Evolutionary conservation across 805 yeast species (phyloP).

Genomic region (Suhomyces vadensis): DNA sequence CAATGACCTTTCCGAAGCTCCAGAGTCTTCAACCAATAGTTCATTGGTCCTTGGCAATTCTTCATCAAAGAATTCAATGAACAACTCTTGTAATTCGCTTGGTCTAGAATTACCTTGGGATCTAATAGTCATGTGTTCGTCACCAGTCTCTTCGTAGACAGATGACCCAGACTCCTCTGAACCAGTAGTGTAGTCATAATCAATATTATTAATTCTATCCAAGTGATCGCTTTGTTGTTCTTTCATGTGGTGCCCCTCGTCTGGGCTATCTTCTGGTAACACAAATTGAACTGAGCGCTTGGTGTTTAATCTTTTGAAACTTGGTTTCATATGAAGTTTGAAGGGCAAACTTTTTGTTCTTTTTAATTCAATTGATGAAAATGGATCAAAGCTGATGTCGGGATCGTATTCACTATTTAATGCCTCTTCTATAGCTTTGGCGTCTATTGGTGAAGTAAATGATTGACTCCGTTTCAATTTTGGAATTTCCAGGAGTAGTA

Average conservation of each 20-base stretch:
- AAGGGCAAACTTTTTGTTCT: constrained; percentile 12
- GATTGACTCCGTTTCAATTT: constrained; percentile 8
- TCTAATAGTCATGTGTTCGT: background rate
- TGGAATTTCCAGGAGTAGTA: constrained; percentile 2
- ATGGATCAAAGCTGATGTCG: constrained; percentile 16
- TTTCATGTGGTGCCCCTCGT: too few relatives aligned
- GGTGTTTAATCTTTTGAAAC: background rate
- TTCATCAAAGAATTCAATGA: background rate
- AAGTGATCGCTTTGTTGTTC: too few relatives aligned
- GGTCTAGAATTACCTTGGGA: background rate
- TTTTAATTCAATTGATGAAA: constrained; percentile 10
- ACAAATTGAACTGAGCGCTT: constrained; percentile 10
- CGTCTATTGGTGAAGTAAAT: constrained; percentile 3
- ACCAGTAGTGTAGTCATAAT: background rate
- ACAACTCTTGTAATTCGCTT: background rate
- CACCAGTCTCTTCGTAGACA: background rate
- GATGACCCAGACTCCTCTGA: background rate
- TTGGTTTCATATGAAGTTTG: background rate
- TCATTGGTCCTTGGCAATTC: background rate
- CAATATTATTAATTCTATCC: background rate
- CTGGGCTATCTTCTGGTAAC: background rate
- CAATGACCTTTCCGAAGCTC: background rate
- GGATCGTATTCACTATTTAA: constrained; percentile 5
- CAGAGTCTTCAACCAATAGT: background rate
- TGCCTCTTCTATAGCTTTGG: constrained; percentile 1